Base-by-base conservation (phyloP, 345 rosid genomes). In the Eutrema yunnanense region DNA sequence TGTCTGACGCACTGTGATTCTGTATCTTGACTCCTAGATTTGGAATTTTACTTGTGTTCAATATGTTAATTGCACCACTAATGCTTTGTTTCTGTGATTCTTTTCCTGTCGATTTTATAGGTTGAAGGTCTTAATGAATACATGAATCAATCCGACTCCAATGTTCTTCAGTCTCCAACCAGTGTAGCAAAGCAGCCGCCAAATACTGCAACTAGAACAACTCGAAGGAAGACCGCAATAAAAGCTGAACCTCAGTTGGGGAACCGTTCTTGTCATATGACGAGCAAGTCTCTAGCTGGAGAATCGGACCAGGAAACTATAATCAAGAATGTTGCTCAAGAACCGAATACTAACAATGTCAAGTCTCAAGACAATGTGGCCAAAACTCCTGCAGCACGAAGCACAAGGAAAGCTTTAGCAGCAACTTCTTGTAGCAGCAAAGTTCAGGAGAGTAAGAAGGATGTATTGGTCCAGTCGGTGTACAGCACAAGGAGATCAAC, bases 71-170 rank as follows among this genome's bases (percentile, higher is more conserved):
- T 7, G 43, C 33, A 50, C 6, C 26, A 53, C 30, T 54, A 55
- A 64, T 44, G 49, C 29, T 57, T 74, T 58, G 67, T 67, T 50
- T 36, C 4, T 68, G 42, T 38, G 37, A 29, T 16, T 41, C 8
- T 52, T 33, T 43, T 22, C 2, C 9, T 4, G 63, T 54, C 9
- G 26, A 14, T 52, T 42, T 9, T 12, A 36, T 76, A 94, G 97
- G 97, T 89, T 36, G 97, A 86, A 55, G 98, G 98, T 67, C 85
- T 88, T 12, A 86, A 86, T 12, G 97, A 92, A 42, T 41, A 84
- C n/a, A 57, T 71, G 65, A 81, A 74, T 47, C 81, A 73, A 50
- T 67, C 83, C 10, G 40, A 53, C 43, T 62, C 82, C 32, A 68
- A 62, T 34, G 37, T 68, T 11, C 78, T 62, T 33, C 81, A 63